Conservation (phyloP, 768 basidiomycete genomes). For the Hydnomerulius pinastri region DNA sequence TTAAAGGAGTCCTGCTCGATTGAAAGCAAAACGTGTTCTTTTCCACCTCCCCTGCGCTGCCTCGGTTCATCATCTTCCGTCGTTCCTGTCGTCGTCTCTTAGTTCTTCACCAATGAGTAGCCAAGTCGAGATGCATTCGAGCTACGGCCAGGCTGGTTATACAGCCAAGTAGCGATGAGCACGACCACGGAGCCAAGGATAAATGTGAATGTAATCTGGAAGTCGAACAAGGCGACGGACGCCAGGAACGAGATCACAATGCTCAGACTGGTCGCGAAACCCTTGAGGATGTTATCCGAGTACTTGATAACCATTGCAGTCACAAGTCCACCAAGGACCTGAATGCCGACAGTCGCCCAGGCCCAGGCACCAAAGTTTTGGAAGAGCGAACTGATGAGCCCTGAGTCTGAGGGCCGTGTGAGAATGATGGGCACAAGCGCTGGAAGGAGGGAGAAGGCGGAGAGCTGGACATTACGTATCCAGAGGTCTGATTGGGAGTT, state of each 20-base stretch:
- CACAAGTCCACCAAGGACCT: conserved; percentile 89
- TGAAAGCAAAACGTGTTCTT: neutral
- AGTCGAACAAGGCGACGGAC: conserved; percentile 87
- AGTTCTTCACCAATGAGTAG: conserved; percentile 29
- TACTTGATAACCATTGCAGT: conserved; percentile 96
- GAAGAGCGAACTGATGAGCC: conserved; percentile 60
- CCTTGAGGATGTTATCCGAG: conserved; percentile 89
- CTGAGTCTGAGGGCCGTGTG: conserved; percentile 40
- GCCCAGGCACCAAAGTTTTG: conserved; percentile 89
- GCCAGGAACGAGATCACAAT: conserved; percentile 95
- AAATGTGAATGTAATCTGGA: conserved; percentile 85
- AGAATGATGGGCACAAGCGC: conserved; percentile 79
- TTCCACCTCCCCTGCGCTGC: neutral
- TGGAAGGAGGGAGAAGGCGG: conserved; percentile 90
- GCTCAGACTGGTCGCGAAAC: conserved; percentile 92
- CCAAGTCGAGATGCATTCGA: conserved; percentile 30
- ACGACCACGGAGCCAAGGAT: conserved; percentile 83
- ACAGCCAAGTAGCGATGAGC: conserved; percentile 87
- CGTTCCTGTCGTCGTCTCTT: conserved; percentile 11
- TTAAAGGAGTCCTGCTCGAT: conserved; percentile 1
- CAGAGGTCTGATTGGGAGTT: conserved; percentile 87
- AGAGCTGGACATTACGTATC: conserved; percentile 96
- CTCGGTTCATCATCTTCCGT: conserved; percentile 1
- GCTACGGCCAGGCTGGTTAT: conserved; percentile 65
- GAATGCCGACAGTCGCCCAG: conserved; percentile 85